Evolutionary conservation across 345 rosid genomes (phyloP), one percentile per base, ranked within the genome.

Genomic region (Hibiscus trionum): DNA sequence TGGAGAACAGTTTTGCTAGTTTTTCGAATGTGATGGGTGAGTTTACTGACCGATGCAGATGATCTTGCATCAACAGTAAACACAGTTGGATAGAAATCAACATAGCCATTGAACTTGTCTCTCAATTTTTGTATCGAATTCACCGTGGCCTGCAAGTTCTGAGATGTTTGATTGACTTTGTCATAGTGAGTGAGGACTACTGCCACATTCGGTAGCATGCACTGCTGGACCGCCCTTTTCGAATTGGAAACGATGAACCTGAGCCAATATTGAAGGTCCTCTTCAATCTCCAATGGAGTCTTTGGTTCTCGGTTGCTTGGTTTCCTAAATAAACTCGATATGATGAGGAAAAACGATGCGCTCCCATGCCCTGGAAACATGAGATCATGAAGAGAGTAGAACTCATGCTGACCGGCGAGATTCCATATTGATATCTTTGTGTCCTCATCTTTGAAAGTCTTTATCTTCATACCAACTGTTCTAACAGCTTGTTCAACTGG

Each of bases 1-100:
- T 89, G 85, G 44, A 90, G 97, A 59, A 89, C 77, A 31, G 93
- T 86, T 80, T 83, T 92, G 83, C 91, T 86, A 27, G 87, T 88
- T 79, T 80, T 88, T 71, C 86, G 75, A 72, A 95, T 76, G 77
- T 95, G 97, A 72, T 86, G 86, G 5, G 91, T 78, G 75, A 95
- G 90, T 78, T 84, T 88, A 66, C 86, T 86, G 57, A 92, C 97
- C 3, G 97, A 92, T 39, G 91, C 83, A 31, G 93, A 84, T 72
- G 97, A 95, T 84, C 97, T 84, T 64, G 92, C 93, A 78, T 94
- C 97, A 19, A 94, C 83, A 66, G 97, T 91, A 85, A 94, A 91
- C 3, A 91, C 90, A 1, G 92, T 87, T 33, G 89, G 93, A 80
- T 87, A 87, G 61, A 91, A 84, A 58, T 94, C 97, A 17, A 90